Evolutionary conservation across 495 filamentous ascomycete genomes (phyloP).

Genomic region (Aeminium ludgeri): DNA sequence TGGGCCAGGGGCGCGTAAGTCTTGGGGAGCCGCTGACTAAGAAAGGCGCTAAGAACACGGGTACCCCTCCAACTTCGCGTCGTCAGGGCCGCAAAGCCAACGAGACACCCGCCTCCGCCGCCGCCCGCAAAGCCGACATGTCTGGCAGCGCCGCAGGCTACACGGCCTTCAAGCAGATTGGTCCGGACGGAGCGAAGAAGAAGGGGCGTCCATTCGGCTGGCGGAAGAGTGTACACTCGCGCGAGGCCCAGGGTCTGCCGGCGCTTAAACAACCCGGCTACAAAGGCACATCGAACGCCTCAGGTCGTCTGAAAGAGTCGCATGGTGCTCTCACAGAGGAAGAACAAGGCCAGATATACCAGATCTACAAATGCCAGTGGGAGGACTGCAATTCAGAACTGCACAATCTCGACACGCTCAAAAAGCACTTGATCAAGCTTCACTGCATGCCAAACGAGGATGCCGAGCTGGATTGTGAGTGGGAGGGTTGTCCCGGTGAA

Average conservation of each 20-base stretch:
- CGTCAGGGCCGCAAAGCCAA: neutral
- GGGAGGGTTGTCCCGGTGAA: constrained; percentile 28
- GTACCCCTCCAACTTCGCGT: neutral
- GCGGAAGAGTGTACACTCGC: constrained; percentile 23
- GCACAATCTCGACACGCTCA: constrained; percentile 56
- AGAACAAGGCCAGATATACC: too few relatives aligned
- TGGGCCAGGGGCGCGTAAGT: too few relatives aligned
- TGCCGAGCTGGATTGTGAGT: constrained; percentile 26
- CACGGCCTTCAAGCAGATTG: constrained; percentile 17
- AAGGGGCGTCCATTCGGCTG: constrained; percentile 27
- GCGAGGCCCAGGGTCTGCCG: constrained; percentile 9
- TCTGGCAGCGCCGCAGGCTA: constrained; percentile 15
- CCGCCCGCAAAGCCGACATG: neutral
- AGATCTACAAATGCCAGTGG: constrained; percentile 47
- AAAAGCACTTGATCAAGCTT: constrained; percentile 45
- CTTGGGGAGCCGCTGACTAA: too few relatives aligned
- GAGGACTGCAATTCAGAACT: constrained; percentile 47
- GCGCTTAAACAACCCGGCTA: neutral
- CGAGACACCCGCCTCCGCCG: neutral
- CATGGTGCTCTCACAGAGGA: constrained; percentile 3
- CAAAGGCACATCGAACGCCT: neutral
- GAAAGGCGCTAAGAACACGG: neutral
- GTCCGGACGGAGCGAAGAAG: constrained; percentile 19
- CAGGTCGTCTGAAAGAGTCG: too few relatives aligned
- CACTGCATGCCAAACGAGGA: constrained; percentile 25